Percentiles rank a stretch among this genome's conserved stretches.
These are phyloP conservation scores for Yueomyces sinensis DNA, from an alignment of 805 yeast genomes.

Conservation along the genomic window DNA sequence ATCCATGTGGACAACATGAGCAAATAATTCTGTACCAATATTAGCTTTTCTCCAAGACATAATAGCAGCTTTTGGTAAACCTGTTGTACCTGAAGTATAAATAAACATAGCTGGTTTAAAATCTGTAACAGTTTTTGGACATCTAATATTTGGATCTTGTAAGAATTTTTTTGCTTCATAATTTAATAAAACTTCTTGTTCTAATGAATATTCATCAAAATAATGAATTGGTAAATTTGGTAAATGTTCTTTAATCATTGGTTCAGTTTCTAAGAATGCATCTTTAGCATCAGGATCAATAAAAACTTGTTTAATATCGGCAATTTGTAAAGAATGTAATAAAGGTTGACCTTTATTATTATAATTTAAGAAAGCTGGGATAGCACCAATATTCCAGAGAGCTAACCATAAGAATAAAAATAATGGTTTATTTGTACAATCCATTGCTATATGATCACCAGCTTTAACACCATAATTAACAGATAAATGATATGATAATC, in stretches of 20 bases:
- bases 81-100: slow-evolving; percentile 91
- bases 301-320: slow-evolving; percentile 50
- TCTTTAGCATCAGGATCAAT: slow-evolving; percentile 58
- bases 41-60: slow-evolving; percentile 82
- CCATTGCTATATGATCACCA: slow-evolving; percentile 60
- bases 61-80: slow-evolving; percentile 86
- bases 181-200: slow-evolving; percentile 25
- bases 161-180: slow-evolving; percentile 35
- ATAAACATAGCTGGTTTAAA: slow-evolving; percentile 58
- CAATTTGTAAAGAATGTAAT: slow-evolving; percentile 64
- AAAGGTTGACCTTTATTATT: slow-evolving; percentile 63
- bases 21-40: slow-evolving; percentile 59
- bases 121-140: slow-evolving; percentile 38
- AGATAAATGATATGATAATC: slow-evolving; percentile 52
- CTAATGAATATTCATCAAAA: slow-evolving; percentile 37
- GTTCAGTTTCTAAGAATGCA: slow-evolving; percentile 38
- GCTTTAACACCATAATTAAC: slow-evolving; percentile 49
- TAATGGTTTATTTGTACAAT: slow-evolving; percentile 72
- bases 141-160: slow-evolving; percentile 43
- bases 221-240: slow-evolving; percentile 34
- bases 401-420: slow-evolving; percentile 74
- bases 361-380: slow-evolving; percentile 77
- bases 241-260: slow-evolving; percentile 24
- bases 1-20: slow-evolving; percentile 50
- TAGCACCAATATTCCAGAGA: slow-evolving; percentile 82